Evolutionary conservation across 2,329 filamentous ascomycete genomes (phyloP), one percentile per base, ranked within the genome.

Genomic region (Aspergillus pseudonomiae): DNA sequence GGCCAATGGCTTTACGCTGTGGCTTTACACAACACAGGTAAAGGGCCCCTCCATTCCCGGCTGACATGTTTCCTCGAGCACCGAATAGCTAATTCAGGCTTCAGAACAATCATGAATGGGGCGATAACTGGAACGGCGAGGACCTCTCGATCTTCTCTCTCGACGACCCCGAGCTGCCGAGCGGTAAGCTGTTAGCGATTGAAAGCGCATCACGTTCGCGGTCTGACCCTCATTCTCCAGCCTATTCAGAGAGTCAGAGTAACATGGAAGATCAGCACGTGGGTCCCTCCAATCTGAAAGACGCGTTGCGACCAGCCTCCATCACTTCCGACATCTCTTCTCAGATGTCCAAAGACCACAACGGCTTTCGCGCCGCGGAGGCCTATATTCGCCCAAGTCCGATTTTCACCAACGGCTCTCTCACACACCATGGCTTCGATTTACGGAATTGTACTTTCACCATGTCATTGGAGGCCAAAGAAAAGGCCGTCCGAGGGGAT

Each of bases 101-200:
- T 12, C 68, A 91, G 85, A 99, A 98, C 75, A 90, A 90, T 65
- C 95, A 99, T 74, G 84, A 90, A 73, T 90, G 92, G 80, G 95
- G 95, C 60, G 95, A 99, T 72, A 88, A 93, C 68, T 99, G 95
- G 95, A 99, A 99, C 70, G 95, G 95, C 54, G 95, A 99, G 77
- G 95, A 99, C 75, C 80, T 99, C 39, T 97, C 94, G 6, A 95
- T 99, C 60, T 91, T 89, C 74, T 97, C 93, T 0, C 71, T 87
- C 6, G 94, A 99, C 74, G 96, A 99, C 77, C 89, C 88, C 36
- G 80, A 85, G 56, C 77, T 89, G 1, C 77, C 79, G 46, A 74
- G 72, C 56, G 69, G 74, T 24, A 72, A 74, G 46, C 63, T 65
- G 61, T 54, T 68, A 65, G 54, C 71, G 61, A 46, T 76, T 69